Evolutionary conservation across 345 rosid genomes (phyloP).

Genomic region (Gossypium rotundifolium): DNA sequence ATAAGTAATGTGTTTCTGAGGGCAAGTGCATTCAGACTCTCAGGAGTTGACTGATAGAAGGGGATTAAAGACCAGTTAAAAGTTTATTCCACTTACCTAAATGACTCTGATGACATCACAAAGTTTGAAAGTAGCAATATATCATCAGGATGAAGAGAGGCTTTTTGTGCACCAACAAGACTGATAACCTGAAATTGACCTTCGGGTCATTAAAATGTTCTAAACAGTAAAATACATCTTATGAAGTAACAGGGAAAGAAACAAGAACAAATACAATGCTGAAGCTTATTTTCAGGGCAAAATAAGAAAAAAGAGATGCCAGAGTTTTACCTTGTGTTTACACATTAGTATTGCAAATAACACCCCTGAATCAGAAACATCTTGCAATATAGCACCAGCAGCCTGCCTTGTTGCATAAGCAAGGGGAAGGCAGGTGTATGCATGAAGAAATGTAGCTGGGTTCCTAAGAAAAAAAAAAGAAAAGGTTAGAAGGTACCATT

Average conservation of each 20-base stretch:
- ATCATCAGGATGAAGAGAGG: slow-evolving; percentile 96
- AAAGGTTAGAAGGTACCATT: not conserved
- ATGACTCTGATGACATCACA: slow-evolving; percentile 89
- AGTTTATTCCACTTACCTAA: slow-evolving; percentile 52
- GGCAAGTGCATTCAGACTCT: not conserved
- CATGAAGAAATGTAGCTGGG: slow-evolving; percentile 95
- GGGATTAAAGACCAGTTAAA: not conserved
- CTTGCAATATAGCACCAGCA: slow-evolving; percentile 85
- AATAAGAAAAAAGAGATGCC: not conserved
- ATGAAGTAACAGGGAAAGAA: not conserved
- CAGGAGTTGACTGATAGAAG: slow-evolving; percentile 1
- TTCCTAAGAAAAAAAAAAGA: slow-evolving; percentile 44
- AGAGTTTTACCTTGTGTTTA: slow-evolving; percentile 55
- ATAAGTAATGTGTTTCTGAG: not conserved
- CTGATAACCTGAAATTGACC: slow-evolving; percentile 65
- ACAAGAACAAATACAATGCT: not conserved
- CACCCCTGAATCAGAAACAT: slow-evolving; percentile 80
- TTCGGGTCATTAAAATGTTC: slow-evolving; percentile 14
- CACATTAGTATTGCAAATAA: slow-evolving; percentile 83
- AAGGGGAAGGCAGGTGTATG: slow-evolving; percentile 96
- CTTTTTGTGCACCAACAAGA: slow-evolving; percentile 95
- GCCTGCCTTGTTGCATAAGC: slow-evolving; percentile 73
- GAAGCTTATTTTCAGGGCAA: not conserved
- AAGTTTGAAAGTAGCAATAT: slow-evolving; percentile 87
- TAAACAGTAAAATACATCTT: slow-evolving; percentile 5